Conservation (phyloP, 75 land plant genomes). For the Picea glauca region DNA sequence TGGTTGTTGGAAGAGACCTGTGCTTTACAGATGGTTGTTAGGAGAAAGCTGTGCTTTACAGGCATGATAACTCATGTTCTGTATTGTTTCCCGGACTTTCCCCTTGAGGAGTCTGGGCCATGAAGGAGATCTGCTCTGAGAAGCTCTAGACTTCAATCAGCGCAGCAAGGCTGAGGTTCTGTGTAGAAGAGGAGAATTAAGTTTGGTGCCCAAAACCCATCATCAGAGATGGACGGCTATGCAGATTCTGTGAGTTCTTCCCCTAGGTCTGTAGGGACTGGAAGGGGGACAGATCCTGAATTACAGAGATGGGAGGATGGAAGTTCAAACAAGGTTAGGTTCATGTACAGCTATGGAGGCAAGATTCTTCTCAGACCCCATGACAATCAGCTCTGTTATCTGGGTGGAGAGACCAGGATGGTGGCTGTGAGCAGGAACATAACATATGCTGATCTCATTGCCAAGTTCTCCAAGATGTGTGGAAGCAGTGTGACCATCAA, state of each 20-base stretch:
- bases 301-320: constrained; percentile 19
- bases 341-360: constrained; percentile 95
- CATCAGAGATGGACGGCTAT: constrained; percentile 15
- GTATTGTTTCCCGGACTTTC: too few relatives aligned
- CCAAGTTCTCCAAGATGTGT: constrained; percentile 48
- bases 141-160: too few relatives aligned
- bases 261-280: constrained; percentile 21
- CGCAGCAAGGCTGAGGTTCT: too few relatives aligned
- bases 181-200: too few relatives aligned
- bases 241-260: constrained; percentile 58
- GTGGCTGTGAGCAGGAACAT: constrained; percentile 63
- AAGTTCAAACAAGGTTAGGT: constrained; percentile 40
- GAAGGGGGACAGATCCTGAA: constrained; percentile 38
- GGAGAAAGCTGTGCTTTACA: too few relatives aligned
- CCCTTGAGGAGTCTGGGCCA: too few relatives aligned
- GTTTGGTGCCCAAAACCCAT: too few relatives aligned
- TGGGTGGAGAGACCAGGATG: constrained; percentile 90
- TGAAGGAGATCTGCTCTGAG: too few relatives aligned
- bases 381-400: constrained; percentile 77
- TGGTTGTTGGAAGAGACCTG: too few relatives aligned
- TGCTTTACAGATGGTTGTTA: too few relatives aligned
- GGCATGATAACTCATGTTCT: too few relatives aligned
- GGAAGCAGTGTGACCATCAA: constrained; percentile 44
- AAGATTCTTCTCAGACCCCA: constrained; percentile 74
- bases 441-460: constrained; percentile 34